Base-by-base conservation (phyloP, 2,329 filamentous ascomycete genomes). In the Rhynchosporium secalis region DNA sequence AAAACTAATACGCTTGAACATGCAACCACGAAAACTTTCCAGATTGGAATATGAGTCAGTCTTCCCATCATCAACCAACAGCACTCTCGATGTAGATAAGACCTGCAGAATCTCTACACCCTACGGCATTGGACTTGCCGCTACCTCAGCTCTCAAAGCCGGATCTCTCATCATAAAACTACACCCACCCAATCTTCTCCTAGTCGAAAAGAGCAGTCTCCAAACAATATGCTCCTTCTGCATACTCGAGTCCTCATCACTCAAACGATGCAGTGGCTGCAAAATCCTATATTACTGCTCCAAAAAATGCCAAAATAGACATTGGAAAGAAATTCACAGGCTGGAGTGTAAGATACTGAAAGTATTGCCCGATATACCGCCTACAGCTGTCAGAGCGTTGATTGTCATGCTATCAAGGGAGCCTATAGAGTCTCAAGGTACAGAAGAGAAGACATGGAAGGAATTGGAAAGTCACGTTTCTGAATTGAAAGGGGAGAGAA, bases 381-480 rank as follows among this genome's bases (percentile, higher is more conserved):
- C 85, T 0, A 86, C 85, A 0, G 79, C 82, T 0, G 80, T 84
- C 29, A 76, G 84, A 36, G 82, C 81, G 2, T 74, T 85, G 13
- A 71, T 86, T 49, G 81, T 83, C 72, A 73, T 81, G 3, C 72
- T 86, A 54, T 64, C 83, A 46, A 75, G 71, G 26, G 71, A 76
- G 63, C 26, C 38, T 68, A 8, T 38, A 45, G 65, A n/a, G 2
- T 26, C 33, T 10, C 20, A 69, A 72, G 7, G 74, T 69, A 15
- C 66, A 67, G 48, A 51, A 33, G 12, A 77, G 73, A 1, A 68
- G 80, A 46, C 74, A 65, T 28, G 70, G 68, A 31, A 71, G 36
- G 55, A 45, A 29, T 52, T 86, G 60, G 79, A 83, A 68, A 78
- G 79, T 8, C 81, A 86, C 69, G 72, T 76, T 2, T 73, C 74